Evolutionary conservation across 225 moss, liverwort and hornwort species (phyloP).

Genomic region (Climacium dendroides): DNA sequence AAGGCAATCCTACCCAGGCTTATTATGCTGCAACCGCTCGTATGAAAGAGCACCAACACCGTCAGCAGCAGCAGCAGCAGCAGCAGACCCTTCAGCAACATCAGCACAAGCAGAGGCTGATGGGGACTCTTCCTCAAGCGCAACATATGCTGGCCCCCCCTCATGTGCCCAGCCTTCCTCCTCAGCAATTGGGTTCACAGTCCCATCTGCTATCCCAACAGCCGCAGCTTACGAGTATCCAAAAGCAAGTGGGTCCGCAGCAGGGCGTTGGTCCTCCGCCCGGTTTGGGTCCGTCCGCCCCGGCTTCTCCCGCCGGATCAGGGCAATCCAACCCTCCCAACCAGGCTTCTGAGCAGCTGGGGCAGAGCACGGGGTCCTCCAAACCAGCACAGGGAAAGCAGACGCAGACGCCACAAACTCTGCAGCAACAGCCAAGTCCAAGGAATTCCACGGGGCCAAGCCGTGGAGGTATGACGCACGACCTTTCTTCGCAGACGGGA

Average conservation of each 20-base stretch:
- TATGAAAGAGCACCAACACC: conserved; percentile 15
- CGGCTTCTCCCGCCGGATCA: conserved; percentile 5
- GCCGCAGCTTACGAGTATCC: background rate
- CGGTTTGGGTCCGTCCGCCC: background rate
- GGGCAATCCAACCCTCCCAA: conserved; percentile 1
- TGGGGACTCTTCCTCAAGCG: conserved; percentile 8
- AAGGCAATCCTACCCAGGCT: conserved; percentile 4
- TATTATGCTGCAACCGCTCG: conserved; percentile 7
- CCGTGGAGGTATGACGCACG: conserved; percentile 11
- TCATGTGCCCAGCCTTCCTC: background rate
- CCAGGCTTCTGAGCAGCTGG: background rate
- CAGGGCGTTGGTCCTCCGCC: background rate
- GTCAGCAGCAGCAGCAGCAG: conserved; percentile 12
- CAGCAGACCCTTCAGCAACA: conserved; percentile 24
- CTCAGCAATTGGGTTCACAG: conserved; percentile 10
- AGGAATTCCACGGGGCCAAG: conserved; percentile 1
- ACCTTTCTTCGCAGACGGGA: conserved; percentile 1
- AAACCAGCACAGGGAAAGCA: conserved; percentile 22
- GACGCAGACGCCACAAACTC: background rate
- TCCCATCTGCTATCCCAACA: conserved; percentile 18
- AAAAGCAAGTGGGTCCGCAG: conserved; percentile 8
- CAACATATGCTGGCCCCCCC: conserved; percentile 23
- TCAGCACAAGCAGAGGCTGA: conserved; percentile 23
- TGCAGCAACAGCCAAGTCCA: background rate
- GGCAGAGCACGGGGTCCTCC: background rate